Percentiles rank a stretch among this genome's conserved stretches.
These are phyloP conservation scores for Besnoitia besnoiti DNA, from an alignment of 169 alveolate species.

Conservation along the genomic window DNA sequence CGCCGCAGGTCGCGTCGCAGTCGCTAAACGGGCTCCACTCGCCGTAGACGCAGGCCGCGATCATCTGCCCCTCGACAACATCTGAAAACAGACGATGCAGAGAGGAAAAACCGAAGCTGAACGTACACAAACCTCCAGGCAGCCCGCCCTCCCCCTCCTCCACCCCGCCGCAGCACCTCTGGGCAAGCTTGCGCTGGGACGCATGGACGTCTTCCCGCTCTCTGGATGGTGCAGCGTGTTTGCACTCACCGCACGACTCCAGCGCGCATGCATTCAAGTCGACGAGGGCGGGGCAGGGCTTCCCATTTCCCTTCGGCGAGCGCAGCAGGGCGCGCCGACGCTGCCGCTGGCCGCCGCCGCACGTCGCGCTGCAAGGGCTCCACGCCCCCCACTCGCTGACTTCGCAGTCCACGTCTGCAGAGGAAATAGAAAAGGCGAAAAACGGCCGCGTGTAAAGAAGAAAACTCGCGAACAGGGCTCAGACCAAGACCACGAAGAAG, in stretches of 20 bases:
- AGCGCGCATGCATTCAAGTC: constrained; percentile 70
- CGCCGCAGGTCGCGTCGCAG: constrained; percentile 75
- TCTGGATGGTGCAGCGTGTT: no score
- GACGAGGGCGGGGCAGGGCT: constrained; percentile 65
- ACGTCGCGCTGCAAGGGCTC: constrained; percentile 66
- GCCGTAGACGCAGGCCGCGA: constrained; percentile 54
- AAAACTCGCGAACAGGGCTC: no score
- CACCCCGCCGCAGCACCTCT: no score
- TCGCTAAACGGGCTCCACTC: constrained; percentile 74
- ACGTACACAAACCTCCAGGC: no score
- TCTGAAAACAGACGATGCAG: neutral
- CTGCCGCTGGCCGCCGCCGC: constrained; percentile 74
- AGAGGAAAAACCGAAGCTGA: neutral
- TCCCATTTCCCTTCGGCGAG: constrained; percentile 69
- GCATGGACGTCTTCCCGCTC: no score
- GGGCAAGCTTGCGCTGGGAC: no score
- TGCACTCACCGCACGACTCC: constrained; percentile 60
- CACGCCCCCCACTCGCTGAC: constrained; percentile 76
- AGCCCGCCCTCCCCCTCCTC: no score
- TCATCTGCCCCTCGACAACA: constrained; percentile 59
- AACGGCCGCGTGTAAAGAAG: no score
- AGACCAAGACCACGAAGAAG: no score
- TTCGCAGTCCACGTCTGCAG: constrained; percentile 71
- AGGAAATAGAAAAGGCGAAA: neutral
- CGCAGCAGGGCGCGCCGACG: constrained; percentile 69